Evolutionary conservation across 1,139 yeast genomes (phyloP).

Genomic region (Nakaseomyces uthaithaninus): DNA sequence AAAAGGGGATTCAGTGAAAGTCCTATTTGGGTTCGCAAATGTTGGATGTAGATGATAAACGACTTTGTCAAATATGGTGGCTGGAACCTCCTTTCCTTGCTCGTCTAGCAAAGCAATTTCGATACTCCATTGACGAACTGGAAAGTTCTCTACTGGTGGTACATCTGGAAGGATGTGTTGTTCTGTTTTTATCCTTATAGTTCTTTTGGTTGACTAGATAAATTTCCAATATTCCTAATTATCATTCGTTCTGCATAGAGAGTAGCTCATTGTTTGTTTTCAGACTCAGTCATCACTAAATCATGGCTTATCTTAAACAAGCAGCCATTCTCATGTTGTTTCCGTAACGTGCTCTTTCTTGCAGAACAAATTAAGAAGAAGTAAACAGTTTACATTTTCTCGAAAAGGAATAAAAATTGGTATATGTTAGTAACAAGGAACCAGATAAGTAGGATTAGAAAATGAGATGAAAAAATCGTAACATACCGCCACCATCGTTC

Average conservation of each 20-base stretch:
- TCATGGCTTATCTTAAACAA: too few species aligned
- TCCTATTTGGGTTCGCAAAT: slow-evolving; percentile 78
- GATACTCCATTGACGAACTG: slow-evolving; percentile 93
- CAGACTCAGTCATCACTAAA: too few species aligned
- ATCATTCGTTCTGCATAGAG: too few species aligned
- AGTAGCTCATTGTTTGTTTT: too few species aligned
- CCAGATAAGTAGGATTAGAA: too few species aligned
- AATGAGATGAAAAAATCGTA: neutral
- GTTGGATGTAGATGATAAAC: slow-evolving; percentile 94
- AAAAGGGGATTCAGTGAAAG: slow-evolving; percentile 80
- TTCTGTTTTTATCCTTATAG: slow-evolving; percentile 78
- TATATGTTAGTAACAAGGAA: slow-evolving; percentile 8
- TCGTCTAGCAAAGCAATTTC: slow-evolving; percentile 67
- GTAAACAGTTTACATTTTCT: too few species aligned
- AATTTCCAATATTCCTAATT: slow-evolving; percentile 4
- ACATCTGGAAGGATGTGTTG: slow-evolving; percentile 78
- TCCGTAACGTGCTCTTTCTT: too few species aligned
- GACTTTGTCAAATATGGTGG: slow-evolving; percentile 82
- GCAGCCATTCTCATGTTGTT: too few species aligned
- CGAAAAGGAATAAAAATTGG: too few species aligned
- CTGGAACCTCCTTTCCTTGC: slow-evolving; percentile 77
- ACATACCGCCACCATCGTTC: slow-evolving; percentile 24
- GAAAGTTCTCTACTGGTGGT: slow-evolving; percentile 85
- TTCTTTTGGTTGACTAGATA: slow-evolving; percentile 58
- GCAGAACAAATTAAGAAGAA: too few species aligned